Evolutionary conservation across 208 protist species (phyloP).

Genomic region (Leishmania martiniquensis): DNA sequence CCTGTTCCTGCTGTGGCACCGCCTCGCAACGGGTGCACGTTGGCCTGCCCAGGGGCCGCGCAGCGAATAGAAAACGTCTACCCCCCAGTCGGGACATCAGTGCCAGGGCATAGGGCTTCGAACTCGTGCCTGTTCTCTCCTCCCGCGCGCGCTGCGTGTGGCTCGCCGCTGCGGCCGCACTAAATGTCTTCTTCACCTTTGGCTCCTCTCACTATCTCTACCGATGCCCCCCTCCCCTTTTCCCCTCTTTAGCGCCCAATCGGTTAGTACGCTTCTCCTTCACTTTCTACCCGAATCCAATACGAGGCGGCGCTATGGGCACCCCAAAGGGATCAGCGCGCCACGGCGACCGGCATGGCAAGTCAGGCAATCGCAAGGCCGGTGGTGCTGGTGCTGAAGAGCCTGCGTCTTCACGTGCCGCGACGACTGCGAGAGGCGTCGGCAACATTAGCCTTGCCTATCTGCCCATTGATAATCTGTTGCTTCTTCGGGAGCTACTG

Average conservation of each 20-base stretch:
- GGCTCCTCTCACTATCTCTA: neutral
- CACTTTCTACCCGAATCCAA: neutral
- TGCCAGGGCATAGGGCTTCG: neutral
- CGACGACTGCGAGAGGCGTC: neutral
- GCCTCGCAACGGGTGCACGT: neutral
- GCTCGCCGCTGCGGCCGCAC: neutral
- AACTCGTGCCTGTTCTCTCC: no score
- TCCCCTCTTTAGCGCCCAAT: neutral
- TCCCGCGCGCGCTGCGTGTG: neutral
- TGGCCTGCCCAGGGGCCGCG: neutral
- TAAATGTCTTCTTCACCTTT: neutral
- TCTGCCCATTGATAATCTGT: conserved; percentile 12
- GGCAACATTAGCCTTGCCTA: conserved; percentile 1
- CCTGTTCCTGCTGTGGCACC: neutral
- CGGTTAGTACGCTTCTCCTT: no score
- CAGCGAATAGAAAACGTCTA: neutral
- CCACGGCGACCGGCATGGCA: neutral
- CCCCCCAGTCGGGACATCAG: neutral
- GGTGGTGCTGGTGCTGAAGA: neutral
- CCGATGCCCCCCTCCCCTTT: neutral
- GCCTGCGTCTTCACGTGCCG: neutral
- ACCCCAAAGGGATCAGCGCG: conserved; percentile 5
- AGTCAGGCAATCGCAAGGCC: neutral
- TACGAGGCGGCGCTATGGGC: neutral
- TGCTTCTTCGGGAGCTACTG: conserved; percentile 20